Percentiles rank a stretch among this genome's conserved stretches.
These are phyloP conservation scores for Hebeloma cylindrosporum DNA, from an alignment of 768 basidiomycete species.

Conservation along the genomic window DNA sequence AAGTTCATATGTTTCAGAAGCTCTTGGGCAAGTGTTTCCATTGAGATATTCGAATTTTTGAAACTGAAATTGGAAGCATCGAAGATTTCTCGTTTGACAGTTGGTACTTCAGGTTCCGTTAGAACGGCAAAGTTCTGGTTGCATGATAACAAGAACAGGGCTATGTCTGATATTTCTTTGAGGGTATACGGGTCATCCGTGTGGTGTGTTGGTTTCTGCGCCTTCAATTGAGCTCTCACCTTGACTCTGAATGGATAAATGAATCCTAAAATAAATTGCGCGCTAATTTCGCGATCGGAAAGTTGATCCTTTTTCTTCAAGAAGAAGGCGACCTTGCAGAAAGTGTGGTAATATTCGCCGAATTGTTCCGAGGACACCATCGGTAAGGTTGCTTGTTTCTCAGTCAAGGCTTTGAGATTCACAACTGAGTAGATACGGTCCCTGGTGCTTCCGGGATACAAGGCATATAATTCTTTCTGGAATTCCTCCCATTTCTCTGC, in stretches of 20 bases:
- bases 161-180: not conserved
- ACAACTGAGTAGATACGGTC: constrained; percentile 1
- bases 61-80: not conserved
- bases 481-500: constrained; percentile 5
- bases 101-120: not conserved
- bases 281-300: not conserved
- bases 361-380: constrained; percentile 1
- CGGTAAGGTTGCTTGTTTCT: not conserved
- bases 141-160: not conserved
- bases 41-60: too few relatives aligned
- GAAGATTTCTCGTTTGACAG: constrained; percentile 2
- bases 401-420: not conserved
- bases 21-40: too few relatives aligned
- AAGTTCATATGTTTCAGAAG: too few relatives aligned
- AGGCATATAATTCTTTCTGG: not conserved
- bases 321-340: not conserved
- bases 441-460: constrained; percentile 3
- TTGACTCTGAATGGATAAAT: not conserved
- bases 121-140: too few relatives aligned
- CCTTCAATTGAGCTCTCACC: not conserved
- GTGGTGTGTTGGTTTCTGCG: constrained; percentile 2
- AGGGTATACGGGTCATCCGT: not conserved
- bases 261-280: not conserved
- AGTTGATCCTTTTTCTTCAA: not conserved
- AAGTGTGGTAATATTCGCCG: constrained; percentile 4